Base-by-base conservation (phyloP, 768 basidiomycete species). In the Boletus tomentosulus region DNA sequence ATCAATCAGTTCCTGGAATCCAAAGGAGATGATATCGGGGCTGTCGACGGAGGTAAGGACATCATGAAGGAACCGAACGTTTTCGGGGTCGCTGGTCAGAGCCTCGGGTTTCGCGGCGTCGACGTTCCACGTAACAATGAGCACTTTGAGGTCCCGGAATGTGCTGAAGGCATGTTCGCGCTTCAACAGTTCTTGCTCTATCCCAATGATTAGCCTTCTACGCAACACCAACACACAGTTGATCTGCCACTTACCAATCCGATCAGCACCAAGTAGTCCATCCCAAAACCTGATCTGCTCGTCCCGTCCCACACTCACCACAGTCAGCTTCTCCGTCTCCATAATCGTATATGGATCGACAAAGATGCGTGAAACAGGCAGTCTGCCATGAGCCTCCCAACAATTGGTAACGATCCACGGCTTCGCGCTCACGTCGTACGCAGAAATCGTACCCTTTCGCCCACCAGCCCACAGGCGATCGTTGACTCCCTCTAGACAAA, bases 1-100 rank as follows among this genome's bases (percentile, higher is more conserved):
- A 66, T 97, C 93, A 56, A 99, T 92, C 37, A 98, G 81, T 71
- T 98, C 96, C 70, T 99, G 96, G 70, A 98, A 88, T 2, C 94
- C 94, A 62, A 99, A 96, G 4, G 85, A 81, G 58, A 99, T 87
- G 61, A 98, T 86, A 58, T 98, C 95, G 3, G 96, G 90, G 11
- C 71, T 62, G 12, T 89, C 84, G 35, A 87, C 84, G 62, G 85
- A 89, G 4, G 69, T 75, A 11, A 98, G 75, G 2, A 81, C 83
- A 22, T 92, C 80, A n/a, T 80, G 74, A n/a, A 99, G 73, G 75
- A 98, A 94, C 53, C 76, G 80, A 53, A 81, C 71, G 66, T 94
- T 98, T n/a, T 80, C 83, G 3, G 77, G 63, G n/a, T 81, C 79
- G 22, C 83, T 82, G 0, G 65, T 68, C 8, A 98, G 76, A 7